Evolutionary conservation across 306 rosid genomes (phyloP), one percentile per base, ranked within the genome.

Genomic region (Vicia sativa): DNA sequence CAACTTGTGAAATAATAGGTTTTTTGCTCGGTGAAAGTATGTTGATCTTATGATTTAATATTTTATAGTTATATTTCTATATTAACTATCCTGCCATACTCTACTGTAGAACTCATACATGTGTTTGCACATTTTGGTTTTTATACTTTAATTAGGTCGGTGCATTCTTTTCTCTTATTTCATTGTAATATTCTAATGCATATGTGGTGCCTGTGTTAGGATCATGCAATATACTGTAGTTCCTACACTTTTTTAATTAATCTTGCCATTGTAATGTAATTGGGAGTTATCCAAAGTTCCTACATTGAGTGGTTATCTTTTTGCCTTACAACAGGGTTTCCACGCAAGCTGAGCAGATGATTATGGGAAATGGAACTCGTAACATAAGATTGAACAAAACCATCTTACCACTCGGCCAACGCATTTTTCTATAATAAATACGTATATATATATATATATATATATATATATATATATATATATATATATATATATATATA

Each of bases 261-360:
- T 59, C 4, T 63, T 63, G 10, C 49, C 1, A 2, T 31, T 19
- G 42, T 50, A 19, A 52, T 28, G 25, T 50, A 50, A 52, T 52
- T 52, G 58, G 21, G 16, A 57, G 13, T 6, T 10, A 16, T 21
- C 15, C 10, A 11, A 1, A 10, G 65, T 50, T 16, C 56, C 42
- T 41, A 53, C 14, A 11, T 37, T 21, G 18, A 52, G 19, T 39
- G 75, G 43, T 42, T 63, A 43, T 67, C 7, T 29, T 28, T 72
- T 74, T 62, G 2, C 5, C 55, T 16, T 66, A 16, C 68, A 35
- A 6, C 87, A 77, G 87, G 82, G 42, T 67, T 66, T 46, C 11
- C 7, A 8, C 66, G 48, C 37, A 38, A 53, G 63, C 61, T 74
- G 65, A 70, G 43, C 50, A 18, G 28, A 15, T 44, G 75, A 57